phyloP scores from a whole-genome alignment of 768 basidiomycete species.

The Cystobasidium onofrii region DNA sequence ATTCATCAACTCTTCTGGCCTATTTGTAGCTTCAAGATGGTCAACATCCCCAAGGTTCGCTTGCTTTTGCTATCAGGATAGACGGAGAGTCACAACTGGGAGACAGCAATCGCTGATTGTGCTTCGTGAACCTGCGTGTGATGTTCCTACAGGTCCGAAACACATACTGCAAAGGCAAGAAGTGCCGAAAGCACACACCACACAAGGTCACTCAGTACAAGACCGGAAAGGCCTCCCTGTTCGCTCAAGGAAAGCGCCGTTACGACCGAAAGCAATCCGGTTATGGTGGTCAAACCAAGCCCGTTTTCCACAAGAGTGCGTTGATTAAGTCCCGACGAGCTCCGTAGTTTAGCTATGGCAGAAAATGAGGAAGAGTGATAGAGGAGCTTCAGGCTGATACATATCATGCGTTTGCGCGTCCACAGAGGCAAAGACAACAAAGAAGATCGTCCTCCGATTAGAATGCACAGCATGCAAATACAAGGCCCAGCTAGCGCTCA shows the following conservation, averaged over 20 bases:
- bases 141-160: slow-evolving; percentile 6
- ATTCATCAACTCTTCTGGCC: not conserved
- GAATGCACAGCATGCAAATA: slow-evolving; percentile 98
- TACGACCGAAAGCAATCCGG: slow-evolving; percentile 80
- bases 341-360: not conserved
- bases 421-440: slow-evolving; percentile 84
- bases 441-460: slow-evolving; percentile 96
- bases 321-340: not conserved
- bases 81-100: not conserved
- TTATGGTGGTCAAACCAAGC: slow-evolving; percentile 31
- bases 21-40: slow-evolving; percentile 11
- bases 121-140: not conserved
- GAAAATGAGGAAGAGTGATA: not conserved
- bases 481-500: slow-evolving; percentile 67
- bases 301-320: slow-evolving; percentile 91
- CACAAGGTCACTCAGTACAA: slow-evolving; percentile 99
- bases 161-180: slow-evolving; percentile 26
- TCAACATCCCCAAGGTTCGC: slow-evolving; percentile 30
- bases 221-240: slow-evolving; percentile 97
- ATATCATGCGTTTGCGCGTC: not conserved
- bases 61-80: not conserved
- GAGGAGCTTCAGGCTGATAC: not conserved
- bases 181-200: slow-evolving; percentile 54
- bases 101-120: not conserved
- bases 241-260: slow-evolving; percentile 98